phyloP scores from a whole-genome alignment of 139 green algal species.

The Chara braunii region DNA sequence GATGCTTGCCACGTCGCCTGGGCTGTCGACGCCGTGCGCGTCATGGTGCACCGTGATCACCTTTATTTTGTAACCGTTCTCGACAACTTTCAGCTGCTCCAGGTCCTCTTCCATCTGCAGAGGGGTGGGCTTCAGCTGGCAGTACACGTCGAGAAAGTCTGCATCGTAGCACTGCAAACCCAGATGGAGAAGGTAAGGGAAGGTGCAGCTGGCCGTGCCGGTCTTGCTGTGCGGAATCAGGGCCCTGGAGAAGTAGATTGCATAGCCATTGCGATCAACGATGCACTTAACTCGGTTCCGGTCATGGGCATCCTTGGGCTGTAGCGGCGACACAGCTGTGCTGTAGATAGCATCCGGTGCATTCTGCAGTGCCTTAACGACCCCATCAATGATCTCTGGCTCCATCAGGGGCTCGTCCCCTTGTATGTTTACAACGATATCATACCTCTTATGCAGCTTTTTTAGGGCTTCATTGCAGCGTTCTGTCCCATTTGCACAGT shows the following conservation, averaged over 20 bases:
- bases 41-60: conserved; percentile 56
- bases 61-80: conserved; percentile 70
- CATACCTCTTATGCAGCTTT: conserved; percentile 43
- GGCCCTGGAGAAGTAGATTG: conserved; percentile 64
- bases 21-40: conserved; percentile 60
- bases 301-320: conserved; percentile 46
- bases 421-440: conserved; percentile 73
- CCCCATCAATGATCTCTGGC: conserved; percentile 58
- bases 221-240: conserved; percentile 65
- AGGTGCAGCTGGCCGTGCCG: not conserved
- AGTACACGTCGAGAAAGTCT: conserved; percentile 54
- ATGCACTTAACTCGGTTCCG: conserved; percentile 59
- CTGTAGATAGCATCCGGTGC: conserved; percentile 53
- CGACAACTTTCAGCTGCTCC: conserved; percentile 67
- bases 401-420: conserved; percentile 70
- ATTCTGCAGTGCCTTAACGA: conserved; percentile 54
- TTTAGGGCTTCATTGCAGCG: conserved; percentile 52
- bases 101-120: conserved; percentile 63
- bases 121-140: conserved; percentile 46
- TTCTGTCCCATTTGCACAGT: conserved; percentile 61
- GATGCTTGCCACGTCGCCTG: conserved; percentile 54
- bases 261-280: conserved; percentile 53
- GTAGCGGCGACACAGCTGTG: conserved; percentile 56
- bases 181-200: conserved; percentile 16
- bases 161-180: conserved; percentile 56